Conservation (phyloP, 2,329 filamentous ascomycete species). For the Leptographium procerum region DNA sequence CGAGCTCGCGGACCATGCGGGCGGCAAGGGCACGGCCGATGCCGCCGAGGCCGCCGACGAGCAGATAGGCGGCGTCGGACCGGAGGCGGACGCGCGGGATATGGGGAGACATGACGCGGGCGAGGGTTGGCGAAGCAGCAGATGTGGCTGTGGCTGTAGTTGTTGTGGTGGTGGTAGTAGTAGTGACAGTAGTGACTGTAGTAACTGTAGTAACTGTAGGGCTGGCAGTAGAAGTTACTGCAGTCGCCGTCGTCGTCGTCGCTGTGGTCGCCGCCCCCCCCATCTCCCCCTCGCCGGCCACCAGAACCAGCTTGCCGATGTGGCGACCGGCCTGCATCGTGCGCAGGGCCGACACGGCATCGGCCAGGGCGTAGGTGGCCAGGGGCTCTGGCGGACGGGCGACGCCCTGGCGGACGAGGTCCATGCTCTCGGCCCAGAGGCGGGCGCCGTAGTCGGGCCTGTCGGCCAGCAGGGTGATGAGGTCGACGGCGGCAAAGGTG, state of each 20-base stretch:
- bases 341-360: conserved; percentile 29
- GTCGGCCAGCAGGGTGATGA: conserved; percentile 7
- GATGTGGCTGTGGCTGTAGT: no score
- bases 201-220: no score
- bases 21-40: conserved; percentile 16
- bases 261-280: not conserved
- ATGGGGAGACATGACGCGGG: conserved; percentile 7
- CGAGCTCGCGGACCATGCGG: conserved; percentile 14
- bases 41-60: conserved; percentile 19
- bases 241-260: not conserved
- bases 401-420: conserved; percentile 5
- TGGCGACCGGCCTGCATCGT: conserved; percentile 30
- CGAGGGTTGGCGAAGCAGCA: no score
- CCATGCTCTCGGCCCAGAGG: conserved; percentile 11
- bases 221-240: no score
- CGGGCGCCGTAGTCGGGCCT: conserved; percentile 8
- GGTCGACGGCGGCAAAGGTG: conserved; percentile 10
- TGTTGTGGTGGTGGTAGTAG: not conserved
- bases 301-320: conserved; percentile 21
- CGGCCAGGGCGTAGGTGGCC: conserved; percentile 4
- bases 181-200: not conserved
- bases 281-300: not conserved
- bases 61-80: conserved; percentile 14
- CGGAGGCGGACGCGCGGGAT: conserved; percentile 2
- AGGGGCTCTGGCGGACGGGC: conserved; percentile 5